phyloP scores from a whole-genome alignment of 106 monocot species.

The Apostasia ramifera region DNA sequence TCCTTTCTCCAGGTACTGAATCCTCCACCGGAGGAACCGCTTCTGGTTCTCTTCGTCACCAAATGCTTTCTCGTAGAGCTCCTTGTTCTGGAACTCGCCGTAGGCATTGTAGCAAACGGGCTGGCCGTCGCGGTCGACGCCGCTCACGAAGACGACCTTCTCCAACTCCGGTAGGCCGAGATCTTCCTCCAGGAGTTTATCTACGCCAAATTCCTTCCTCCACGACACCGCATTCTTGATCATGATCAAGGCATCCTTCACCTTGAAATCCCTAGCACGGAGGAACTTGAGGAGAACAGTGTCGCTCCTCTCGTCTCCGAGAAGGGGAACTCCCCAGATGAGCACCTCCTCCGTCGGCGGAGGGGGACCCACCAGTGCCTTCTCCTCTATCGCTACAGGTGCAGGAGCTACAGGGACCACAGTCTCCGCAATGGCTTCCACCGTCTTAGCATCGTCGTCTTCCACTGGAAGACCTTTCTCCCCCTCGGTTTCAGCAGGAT shows the following conservation, averaged over 20 bases:
- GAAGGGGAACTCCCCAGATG: constrained; percentile 29
- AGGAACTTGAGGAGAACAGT: constrained; percentile 43
- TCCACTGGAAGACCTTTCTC: constrained; percentile 6
- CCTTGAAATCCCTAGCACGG: constrained; percentile 39
- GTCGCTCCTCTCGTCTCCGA: constrained; percentile 35
- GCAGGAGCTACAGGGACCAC: constrained; percentile 3
- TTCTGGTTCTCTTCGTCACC: constrained; percentile 31
- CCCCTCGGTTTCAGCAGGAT: too few species aligned
- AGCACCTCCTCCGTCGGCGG: constrained; percentile 6
- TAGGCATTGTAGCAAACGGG: constrained; percentile 47
- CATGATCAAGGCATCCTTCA: constrained; percentile 33
- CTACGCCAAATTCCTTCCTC: constrained; percentile 19
- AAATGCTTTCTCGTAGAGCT: constrained; percentile 29
- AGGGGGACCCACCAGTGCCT: neutral
- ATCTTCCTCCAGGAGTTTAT: constrained; percentile 24
- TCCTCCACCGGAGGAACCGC: constrained; percentile 34
- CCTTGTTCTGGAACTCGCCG: constrained; percentile 34
- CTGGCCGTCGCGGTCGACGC: constrained; percentile 33
- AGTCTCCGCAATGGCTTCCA: constrained; percentile 14
- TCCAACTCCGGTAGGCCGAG: constrained; percentile 21
- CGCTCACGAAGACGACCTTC: constrained; percentile 46
- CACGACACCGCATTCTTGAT: constrained; percentile 19
- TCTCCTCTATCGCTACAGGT: neutral
- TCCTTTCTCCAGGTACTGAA: constrained; percentile 34
- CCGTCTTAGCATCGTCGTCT: constrained; percentile 22